Evolutionary conservation across 495 filamentous ascomycete genomes (phyloP).

Genomic region (Xylaria bambusicola): DNA sequence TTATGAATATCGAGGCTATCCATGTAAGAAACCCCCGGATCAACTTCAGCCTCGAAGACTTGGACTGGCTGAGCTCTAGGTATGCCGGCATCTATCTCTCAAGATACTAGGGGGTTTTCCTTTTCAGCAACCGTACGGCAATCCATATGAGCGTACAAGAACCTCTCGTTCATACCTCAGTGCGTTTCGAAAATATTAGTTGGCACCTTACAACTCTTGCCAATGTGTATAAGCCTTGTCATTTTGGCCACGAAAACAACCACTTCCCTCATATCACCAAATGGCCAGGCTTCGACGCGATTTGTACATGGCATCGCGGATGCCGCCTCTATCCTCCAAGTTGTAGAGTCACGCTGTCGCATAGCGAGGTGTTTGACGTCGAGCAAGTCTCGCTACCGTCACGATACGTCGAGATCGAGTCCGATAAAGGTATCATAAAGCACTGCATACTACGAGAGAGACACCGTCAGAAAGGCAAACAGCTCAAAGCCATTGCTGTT

Average conservation of each 20-base stretch:
- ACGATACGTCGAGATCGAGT: neutral
- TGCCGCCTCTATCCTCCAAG: neutral
- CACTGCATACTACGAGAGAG: neutral
- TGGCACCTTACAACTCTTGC: too few relatives aligned
- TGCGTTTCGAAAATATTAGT: neutral
- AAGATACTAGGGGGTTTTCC: neutral
- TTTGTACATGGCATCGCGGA: neutral
- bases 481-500: neutral
- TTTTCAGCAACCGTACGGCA: neutral
- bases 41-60: too few relatives aligned
- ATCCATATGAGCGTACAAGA: neutral
- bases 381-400: neutral
- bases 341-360: neutral
- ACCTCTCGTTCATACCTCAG: neutral
- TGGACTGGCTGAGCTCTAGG: too few relatives aligned
- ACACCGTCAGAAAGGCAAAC: neutral
- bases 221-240: too few relatives aligned
- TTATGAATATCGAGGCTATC: too few relatives aligned
- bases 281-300: neutral
- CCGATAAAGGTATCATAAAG: neutral
- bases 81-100: neutral
- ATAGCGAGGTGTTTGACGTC: neutral
- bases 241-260: too few relatives aligned
- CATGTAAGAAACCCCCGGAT: too few relatives aligned
- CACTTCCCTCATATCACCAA: neutral